Evolutionary conservation across 306 rosid genomes (phyloP).

Genomic region (Medicago ruthenica): DNA sequence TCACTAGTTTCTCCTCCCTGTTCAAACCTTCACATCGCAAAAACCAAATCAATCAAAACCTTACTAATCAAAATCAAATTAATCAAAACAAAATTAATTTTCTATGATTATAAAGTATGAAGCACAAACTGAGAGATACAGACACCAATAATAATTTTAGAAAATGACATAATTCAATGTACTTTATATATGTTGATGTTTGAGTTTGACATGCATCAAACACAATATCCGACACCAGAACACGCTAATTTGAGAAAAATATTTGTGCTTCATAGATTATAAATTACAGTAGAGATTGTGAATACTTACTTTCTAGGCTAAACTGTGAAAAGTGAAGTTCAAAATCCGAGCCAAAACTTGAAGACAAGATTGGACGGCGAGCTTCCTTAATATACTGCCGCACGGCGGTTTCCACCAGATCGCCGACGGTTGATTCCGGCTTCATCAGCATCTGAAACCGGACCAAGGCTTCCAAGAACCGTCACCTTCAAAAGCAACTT

Average conservation of each 20-base stretch:
- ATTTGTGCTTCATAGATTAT: no score
- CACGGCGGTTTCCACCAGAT: conserved; percentile 59
- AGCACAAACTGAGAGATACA: no score
- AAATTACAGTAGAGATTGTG: not conserved
- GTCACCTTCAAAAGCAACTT: conserved; percentile 82
- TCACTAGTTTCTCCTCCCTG: conserved; percentile 60
- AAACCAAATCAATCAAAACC: not conserved
- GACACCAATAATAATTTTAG: no score
- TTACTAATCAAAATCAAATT: not conserved
- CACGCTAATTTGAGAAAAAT: no score
- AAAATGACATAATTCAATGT: no score
- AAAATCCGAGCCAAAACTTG: conserved; percentile 51
- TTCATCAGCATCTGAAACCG: conserved; percentile 70
- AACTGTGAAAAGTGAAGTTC: conserved; percentile 94
- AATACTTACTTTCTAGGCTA: conserved; percentile 81
- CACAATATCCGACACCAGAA: no score
- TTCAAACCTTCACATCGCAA: conserved; percentile 62
- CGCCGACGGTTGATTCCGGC: conserved; percentile 65
- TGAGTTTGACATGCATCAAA: no score
- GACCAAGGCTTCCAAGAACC: conserved; percentile 72
- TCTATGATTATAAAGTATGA: no score
- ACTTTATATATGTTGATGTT: no score
- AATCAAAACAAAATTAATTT: not conserved
- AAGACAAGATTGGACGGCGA: conserved; percentile 75
- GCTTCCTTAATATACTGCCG: conserved; percentile 71